A percentile compares a stretch with the other conserved stretches of the same genome.
Evolutionary conservation across 192 early-diverging fungal species (phyloP).

Genomic region (Podila horticola): DNA sequence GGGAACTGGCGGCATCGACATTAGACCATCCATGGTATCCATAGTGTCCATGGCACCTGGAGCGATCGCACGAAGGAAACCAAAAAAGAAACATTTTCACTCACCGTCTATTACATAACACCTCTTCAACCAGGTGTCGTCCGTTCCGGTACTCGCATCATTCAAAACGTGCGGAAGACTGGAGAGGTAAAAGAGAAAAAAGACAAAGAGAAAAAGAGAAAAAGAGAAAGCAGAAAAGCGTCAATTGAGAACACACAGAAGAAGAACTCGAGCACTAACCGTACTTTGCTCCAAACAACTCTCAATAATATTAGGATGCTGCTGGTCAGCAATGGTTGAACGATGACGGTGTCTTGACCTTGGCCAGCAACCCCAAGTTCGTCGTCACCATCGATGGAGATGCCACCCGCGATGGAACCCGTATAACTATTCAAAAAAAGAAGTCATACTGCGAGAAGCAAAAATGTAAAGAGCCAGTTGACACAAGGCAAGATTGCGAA

Average conservation of each 20-base stretch:
- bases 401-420: constrained; percentile 38
- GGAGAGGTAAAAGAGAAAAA: constrained; percentile 47
- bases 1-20: not conserved
- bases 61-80: not conserved
- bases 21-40: not conserved
- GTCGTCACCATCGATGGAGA: constrained; percentile 47
- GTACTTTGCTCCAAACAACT: not conserved
- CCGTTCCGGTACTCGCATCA: constrained; percentile 40
- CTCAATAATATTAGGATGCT: constrained; percentile 27
- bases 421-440: constrained; percentile 47
- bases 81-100: not conserved
- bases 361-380: constrained; percentile 50
- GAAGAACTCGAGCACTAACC: not conserved
- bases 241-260: no score
- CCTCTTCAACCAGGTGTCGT: constrained; percentile 19
- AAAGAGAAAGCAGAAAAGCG: not conserved
- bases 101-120: not conserved
- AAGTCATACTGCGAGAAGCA: constrained; percentile 51
- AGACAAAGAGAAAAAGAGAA: not conserved
- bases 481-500: not conserved
- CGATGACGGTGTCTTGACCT: constrained; percentile 48
- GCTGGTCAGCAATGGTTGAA: constrained; percentile 49
- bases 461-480: constrained; percentile 23
- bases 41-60: not conserved
- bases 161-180: constrained; percentile 49